These are phyloP conservation scores for Termitomyces sp. DNA, from an alignment of 768 basidiomycete genomes.

Conservation along the genomic window DNA sequence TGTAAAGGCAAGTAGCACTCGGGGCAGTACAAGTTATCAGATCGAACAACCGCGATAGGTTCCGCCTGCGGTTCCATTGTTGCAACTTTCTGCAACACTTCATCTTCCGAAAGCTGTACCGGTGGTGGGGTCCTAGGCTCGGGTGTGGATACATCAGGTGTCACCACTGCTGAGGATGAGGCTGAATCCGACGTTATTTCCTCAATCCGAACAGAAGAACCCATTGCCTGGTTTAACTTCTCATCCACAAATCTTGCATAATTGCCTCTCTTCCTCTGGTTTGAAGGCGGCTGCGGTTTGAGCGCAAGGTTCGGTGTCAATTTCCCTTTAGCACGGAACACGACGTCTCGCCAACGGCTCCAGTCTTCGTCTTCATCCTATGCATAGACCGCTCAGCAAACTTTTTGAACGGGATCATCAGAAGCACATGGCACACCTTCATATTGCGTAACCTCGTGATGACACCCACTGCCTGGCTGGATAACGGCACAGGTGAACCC, in stretches of 20 bases:
- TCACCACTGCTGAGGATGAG: constrained; percentile 7
- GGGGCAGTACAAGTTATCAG: constrained; percentile 64
- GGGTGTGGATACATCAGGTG: constrained; percentile 13
- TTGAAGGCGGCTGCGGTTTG: constrained; percentile 55
- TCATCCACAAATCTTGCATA: constrained; percentile 34
- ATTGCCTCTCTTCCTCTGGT: constrained; percentile 55
- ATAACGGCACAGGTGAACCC: constrained; percentile 80
- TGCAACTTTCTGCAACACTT: constrained; percentile 41
- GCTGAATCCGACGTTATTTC: not conserved
- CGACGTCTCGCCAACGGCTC: constrained; percentile 83
- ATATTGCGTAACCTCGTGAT: constrained; percentile 77
- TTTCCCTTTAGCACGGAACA: constrained; percentile 71
- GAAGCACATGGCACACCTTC: constrained; percentile 47
- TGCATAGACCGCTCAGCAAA: not conserved
- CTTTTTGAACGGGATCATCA: not conserved
- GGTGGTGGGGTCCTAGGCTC: constrained; percentile 16
- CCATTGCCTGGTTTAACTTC: constrained; percentile 16
- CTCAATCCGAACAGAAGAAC: not conserved
- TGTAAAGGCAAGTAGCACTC: constrained; percentile 92
- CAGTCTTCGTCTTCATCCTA: constrained; percentile 87
- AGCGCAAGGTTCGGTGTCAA: constrained; percentile 42
- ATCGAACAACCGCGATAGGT: constrained; percentile 30
- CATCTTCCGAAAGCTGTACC: constrained; percentile 41
- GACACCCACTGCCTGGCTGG: constrained; percentile 69
- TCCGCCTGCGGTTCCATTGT: constrained; percentile 33